phyloP scores from a whole-genome alignment of 1,284 basidiomycete genomes.

The Pterulicium gracile region DNA sequence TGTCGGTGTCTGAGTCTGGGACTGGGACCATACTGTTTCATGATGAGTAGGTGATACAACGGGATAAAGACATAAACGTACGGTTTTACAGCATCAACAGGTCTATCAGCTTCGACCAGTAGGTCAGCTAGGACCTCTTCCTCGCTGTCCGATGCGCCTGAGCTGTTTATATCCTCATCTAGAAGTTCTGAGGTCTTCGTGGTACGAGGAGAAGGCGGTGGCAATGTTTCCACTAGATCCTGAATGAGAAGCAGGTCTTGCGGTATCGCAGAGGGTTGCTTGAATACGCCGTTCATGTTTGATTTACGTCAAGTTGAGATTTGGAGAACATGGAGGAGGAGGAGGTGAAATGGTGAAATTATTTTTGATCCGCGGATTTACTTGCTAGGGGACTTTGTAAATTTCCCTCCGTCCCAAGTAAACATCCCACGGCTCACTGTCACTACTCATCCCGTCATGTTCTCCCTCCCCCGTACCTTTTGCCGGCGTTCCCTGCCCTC shows the following conservation, averaged over 20 bases:
- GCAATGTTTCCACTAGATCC: constrained; percentile 38
- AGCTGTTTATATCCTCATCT: constrained; percentile 39
- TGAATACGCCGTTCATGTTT: constrained; percentile 34
- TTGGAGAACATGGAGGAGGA: background rate
- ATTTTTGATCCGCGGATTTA: no score
- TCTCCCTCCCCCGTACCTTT: no score
- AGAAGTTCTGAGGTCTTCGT: constrained; percentile 11
- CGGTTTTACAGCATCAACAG: constrained; percentile 13
- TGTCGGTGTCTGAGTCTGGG: constrained; percentile 31
- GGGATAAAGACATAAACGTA: constrained; percentile 13
- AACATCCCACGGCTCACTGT: no score
- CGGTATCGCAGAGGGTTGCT: constrained; percentile 45
- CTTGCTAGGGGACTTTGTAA: no score
- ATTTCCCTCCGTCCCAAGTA: no score
- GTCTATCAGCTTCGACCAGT: constrained; percentile 24
- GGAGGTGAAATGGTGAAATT: no score
- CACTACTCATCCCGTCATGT: no score
- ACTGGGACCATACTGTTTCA: constrained; percentile 16
- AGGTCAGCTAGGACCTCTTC: constrained; percentile 59
- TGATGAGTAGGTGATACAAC: constrained; percentile 3
- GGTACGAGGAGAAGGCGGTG: no score
- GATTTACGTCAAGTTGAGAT: constrained; percentile 6
- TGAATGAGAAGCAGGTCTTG: constrained; percentile 68
- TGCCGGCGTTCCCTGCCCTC: no score
- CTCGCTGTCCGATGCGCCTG: constrained; percentile 47